Percentiles rank a stretch among this genome's conserved stretches.
Conservation (phyloP, 257 asterid genomes). For the Echium plantagineum region DNA sequence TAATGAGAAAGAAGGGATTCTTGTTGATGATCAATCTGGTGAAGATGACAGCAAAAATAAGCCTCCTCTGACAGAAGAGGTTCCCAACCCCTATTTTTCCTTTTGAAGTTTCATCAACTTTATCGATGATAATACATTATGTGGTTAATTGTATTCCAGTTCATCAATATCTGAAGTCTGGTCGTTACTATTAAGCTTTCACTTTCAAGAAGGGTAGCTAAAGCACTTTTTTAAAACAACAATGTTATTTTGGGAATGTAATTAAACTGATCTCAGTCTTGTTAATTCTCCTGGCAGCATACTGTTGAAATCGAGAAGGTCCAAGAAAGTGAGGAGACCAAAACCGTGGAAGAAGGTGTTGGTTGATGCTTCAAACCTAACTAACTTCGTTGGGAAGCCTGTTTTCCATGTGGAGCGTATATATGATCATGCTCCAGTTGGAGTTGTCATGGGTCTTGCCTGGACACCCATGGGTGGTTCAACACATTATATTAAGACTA, state of each 20-base stretch:
- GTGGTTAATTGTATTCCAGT: background rate
- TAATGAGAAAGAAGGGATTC: conserved; percentile 16
- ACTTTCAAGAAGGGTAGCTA: background rate
- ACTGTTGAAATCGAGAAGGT: conserved; percentile 29
- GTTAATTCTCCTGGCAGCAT: conserved; percentile 23
- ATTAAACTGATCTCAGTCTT: background rate
- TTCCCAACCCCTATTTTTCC: conserved; percentile 9
- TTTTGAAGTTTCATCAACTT: conserved; percentile 3
- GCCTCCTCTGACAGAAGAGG: conserved; percentile 21
- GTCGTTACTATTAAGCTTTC: background rate
- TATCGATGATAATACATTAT: background rate
- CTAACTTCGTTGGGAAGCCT: conserved; percentile 86
- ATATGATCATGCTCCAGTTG: conserved; percentile 73
- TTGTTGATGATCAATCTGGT: conserved; percentile 22
- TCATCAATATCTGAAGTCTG: background rate
- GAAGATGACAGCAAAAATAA: conserved; percentile 15
- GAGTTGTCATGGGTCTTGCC: conserved; percentile 98
- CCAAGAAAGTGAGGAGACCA: conserved; percentile 18
- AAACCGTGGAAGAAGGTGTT: conserved; percentile 44
- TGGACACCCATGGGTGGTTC: conserved; percentile 99
- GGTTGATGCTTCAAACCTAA: conserved; percentile 63
- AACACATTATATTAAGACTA: conserved; percentile 77
- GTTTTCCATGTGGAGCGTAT: conserved; percentile 94
- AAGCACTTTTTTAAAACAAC: background rate
- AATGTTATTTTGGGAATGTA: background rate